Percentiles rank a stretch among this genome's conserved stretches.
phyloP scores from a whole-genome alignment of 1,284 basidiomycete genomes.

The Papiliotrema nemorosa region DNA sequence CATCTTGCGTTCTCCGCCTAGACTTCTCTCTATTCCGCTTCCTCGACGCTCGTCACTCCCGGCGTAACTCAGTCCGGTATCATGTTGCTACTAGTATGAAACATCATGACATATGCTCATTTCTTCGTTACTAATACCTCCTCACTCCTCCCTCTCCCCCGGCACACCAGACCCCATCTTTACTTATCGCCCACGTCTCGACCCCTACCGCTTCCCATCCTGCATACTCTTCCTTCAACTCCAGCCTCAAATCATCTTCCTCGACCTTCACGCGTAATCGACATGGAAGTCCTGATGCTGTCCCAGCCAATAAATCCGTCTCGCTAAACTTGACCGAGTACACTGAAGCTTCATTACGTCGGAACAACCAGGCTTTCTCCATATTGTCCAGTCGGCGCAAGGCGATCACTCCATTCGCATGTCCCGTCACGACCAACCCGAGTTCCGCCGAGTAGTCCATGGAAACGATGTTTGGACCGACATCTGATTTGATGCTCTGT shows the following conservation, averaged over 20 bases:
- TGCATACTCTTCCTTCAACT: conserved; percentile 40
- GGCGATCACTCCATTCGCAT: conserved; percentile 59
- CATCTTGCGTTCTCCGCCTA: too few relatives aligned
- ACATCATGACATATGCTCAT: too few relatives aligned
- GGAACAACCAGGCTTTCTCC: conserved; percentile 47
- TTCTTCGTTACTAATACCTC: conserved; percentile 32
- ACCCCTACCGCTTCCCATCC: conserved; percentile 46
- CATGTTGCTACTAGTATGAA: background rate
- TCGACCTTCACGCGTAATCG: conserved; percentile 17
- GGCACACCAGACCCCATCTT: conserved; percentile 39
- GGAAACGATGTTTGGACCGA: conserved; percentile 54
- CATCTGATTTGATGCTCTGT: conserved; percentile 9
- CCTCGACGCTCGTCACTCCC: too few relatives aligned
- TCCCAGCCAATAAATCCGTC: conserved; percentile 37
- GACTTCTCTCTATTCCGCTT: too few relatives aligned
- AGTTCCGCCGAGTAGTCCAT: conserved; percentile 53
- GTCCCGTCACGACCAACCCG: conserved; percentile 61
- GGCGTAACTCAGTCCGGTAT: too few relatives aligned
- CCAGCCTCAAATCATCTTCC: conserved; percentile 3
- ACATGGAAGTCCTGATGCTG: conserved; percentile 43
- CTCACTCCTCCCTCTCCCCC: conserved; percentile 39
- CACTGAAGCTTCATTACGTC: conserved; percentile 58
- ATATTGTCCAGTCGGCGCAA: conserved; percentile 59
- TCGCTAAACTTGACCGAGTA: conserved; percentile 53
- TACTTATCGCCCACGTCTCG: conserved; percentile 30